phyloP scores from a whole-genome alignment of 2,329 filamentous ascomycete species.

The Thelonectria discophora region DNA sequence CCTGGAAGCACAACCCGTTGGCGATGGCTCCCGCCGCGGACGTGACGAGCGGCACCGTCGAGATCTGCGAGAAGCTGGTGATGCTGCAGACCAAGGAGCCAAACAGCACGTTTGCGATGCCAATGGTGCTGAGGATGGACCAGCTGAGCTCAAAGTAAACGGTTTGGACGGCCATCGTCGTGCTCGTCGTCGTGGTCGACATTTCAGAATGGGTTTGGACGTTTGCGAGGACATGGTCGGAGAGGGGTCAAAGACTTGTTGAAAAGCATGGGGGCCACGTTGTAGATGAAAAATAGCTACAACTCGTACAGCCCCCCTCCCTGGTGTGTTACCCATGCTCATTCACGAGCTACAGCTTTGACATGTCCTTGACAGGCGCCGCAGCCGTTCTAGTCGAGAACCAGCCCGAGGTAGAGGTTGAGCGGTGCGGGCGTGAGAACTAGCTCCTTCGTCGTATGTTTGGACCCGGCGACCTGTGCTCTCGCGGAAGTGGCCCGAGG shows the following conservation, averaged over 20 bases:
- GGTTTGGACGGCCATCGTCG: not conserved
- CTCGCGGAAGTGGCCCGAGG: not conserved
- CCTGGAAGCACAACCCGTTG: slow-evolving; percentile 55
- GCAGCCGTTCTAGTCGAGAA: not conserved
- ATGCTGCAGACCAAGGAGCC: slow-evolving; percentile 52
- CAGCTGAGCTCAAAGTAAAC: slow-evolving; percentile 55
- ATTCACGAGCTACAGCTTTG: not conserved
- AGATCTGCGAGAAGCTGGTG: slow-evolving; percentile 50
- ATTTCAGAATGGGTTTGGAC: not conserved
- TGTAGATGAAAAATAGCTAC: not conserved
- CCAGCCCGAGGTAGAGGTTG: not conserved
- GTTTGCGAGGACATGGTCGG: not conserved
- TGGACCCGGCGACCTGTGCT: not conserved
- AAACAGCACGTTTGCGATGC: slow-evolving; percentile 51
- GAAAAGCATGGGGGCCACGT: not conserved
- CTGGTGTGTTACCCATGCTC: not conserved
- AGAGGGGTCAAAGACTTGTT: not conserved
- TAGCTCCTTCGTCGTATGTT: slow-evolving; percentile 4
- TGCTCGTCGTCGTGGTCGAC: not conserved
- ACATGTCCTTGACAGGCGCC: not conserved
- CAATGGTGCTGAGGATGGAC: slow-evolving; percentile 56
- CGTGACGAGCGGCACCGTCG: slow-evolving; percentile 51
- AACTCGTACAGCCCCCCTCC: no score
- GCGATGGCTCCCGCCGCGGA: slow-evolving; percentile 51
- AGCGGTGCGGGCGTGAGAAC: not conserved